phyloP scores from a whole-genome alignment of 768 basidiomycete species.

The Tylopilus vinaceipallidus region DNA sequence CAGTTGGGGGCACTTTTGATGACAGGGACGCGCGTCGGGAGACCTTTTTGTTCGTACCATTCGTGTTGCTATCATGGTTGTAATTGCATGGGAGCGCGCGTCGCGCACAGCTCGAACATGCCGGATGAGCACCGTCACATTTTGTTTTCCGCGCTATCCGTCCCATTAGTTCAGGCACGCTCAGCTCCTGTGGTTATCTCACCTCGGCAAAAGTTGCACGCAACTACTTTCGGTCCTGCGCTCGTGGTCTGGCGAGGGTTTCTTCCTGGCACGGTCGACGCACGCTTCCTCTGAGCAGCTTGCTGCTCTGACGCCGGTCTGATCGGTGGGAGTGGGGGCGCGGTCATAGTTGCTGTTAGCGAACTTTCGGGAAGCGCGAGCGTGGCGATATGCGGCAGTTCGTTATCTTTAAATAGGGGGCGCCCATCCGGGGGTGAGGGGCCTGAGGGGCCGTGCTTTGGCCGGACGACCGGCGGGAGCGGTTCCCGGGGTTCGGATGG shows the following conservation, averaged over 20 bases:
- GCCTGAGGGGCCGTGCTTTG: slow-evolving; percentile 28
- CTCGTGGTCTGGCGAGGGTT: slow-evolving; percentile 55
- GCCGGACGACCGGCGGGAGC: slow-evolving; percentile 35
- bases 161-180: slow-evolving; percentile 5
- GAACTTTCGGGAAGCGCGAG: slow-evolving; percentile 58
- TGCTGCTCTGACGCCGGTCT: slow-evolving; percentile 67
- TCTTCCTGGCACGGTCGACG: slow-evolving; percentile 66
- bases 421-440: slow-evolving; percentile 35
- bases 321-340: slow-evolving; percentile 60
- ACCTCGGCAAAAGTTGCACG: slow-evolving; percentile 90
- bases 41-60: slow-evolving; percentile 37
- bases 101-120: slow-evolving; percentile 80
- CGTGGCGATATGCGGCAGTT: slow-evolving; percentile 71
- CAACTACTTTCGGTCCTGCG: slow-evolving; percentile 83
- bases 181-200: slow-evolving; percentile 24
- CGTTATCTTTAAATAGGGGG: slow-evolving; percentile 55
- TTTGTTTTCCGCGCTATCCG: slow-evolving; percentile 79
- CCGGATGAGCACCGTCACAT: slow-evolving; percentile 84
- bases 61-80: slow-evolving; percentile 55
- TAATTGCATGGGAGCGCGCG: slow-evolving; percentile 77
- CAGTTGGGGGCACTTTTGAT: slow-evolving; percentile 34
- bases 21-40: slow-evolving; percentile 53
- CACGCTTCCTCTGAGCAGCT: slow-evolving; percentile 65
- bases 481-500: slow-evolving; percentile 47
- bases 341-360: slow-evolving; percentile 57